Base-by-base conservation (phyloP, 2,329 filamentous ascomycete species). In the Diaporthe eres region DNA sequence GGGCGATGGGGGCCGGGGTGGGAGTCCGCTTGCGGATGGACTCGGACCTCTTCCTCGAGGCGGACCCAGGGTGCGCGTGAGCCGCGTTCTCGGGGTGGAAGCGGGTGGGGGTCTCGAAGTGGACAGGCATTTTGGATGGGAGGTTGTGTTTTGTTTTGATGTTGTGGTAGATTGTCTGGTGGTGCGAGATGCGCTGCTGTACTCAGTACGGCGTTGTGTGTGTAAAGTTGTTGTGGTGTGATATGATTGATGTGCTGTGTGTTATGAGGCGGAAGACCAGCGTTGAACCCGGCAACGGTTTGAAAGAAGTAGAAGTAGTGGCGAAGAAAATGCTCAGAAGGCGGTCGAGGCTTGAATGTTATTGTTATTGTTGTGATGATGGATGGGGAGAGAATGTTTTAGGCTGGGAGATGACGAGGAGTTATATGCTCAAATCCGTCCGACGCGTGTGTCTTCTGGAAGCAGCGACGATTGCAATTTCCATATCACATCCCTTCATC, bases 71-170 rank as follows among this genome's bases (percentile, higher is more conserved):
- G 67, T 75, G 74, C 19, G 74, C 44, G 57, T 75, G 74, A 10
- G 74, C 65, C 57, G 65, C 70, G 57, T 58, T 75, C 74, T 75
- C 74, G 22, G 74, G 74, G 74, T 75, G 74, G 74, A 75, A 75
- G 67, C 57, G 74, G 44, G 74, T 72, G 19, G 74, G 60, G 44
- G 74, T 72, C 67, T 75, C 74, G 74, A 75, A 75, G 74, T 75
- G 74, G 74, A 75, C 74, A 47, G 74, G 74, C 74, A 75, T 75
- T 55, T 57, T 75, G 74, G 39, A 28, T 53, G 39, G 22, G 61
- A 28, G 34, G n/a, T 61, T 51, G 22, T 42, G 13, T n/a, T n/a
- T 47, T 13, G n/a, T 15, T 58, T 53, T 34, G 34, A 6, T 63
- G n/a, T 19, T 25, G 15, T 17, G 58, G 9, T 51, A 12, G n/a